These are phyloP conservation scores for Chalciporus sp. DNA, from an alignment of 1,284 basidiomycete species.

Conservation along the genomic window DNA sequence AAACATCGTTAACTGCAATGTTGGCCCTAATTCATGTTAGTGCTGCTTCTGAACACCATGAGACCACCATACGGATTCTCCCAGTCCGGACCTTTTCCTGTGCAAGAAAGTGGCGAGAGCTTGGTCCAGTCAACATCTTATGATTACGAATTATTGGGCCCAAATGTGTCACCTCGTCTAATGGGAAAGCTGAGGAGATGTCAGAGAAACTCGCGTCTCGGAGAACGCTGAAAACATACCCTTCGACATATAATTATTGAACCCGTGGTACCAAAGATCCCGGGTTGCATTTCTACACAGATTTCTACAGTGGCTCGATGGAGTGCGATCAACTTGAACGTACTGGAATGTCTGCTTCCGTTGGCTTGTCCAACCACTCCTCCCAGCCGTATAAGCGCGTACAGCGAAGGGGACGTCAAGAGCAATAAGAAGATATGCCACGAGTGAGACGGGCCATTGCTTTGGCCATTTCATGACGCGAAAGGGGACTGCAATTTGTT, in stretches of 20 bases:
- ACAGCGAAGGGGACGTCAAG: constrained; percentile 47
- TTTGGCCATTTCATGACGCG: constrained; percentile 65
- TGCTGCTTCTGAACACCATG: constrained; percentile 1
- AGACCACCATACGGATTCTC: constrained; percentile 62
- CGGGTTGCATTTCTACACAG: constrained; percentile 63
- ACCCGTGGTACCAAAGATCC: constrained; percentile 83
- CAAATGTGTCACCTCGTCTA: constrained; percentile 64
- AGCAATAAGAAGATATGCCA: constrained; percentile 48
- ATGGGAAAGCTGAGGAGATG: constrained; percentile 64
- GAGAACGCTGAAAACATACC: constrained; percentile 46
- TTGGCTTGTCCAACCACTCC: constrained; percentile 56
- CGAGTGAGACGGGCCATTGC: constrained; percentile 59
- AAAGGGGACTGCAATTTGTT: not conserved
- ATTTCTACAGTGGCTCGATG: constrained; percentile 2
- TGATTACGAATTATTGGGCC: not conserved
- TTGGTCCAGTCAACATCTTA: constrained; percentile 35
- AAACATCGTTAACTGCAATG: constrained; percentile 79
- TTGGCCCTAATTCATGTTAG: constrained; percentile 52
- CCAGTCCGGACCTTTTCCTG: constrained; percentile 81
- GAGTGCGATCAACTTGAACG: constrained; percentile 18
- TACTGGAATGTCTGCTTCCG: constrained; percentile 67
- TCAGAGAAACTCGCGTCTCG: constrained; percentile 8
- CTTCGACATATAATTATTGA: constrained; percentile 75
- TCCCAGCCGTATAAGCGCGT: constrained; percentile 34
- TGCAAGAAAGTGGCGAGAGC: constrained; percentile 87